Evolutionary conservation across 1,284 basidiomycete genomes (phyloP).

Genomic region (Rhizoctonia solani): DNA sequence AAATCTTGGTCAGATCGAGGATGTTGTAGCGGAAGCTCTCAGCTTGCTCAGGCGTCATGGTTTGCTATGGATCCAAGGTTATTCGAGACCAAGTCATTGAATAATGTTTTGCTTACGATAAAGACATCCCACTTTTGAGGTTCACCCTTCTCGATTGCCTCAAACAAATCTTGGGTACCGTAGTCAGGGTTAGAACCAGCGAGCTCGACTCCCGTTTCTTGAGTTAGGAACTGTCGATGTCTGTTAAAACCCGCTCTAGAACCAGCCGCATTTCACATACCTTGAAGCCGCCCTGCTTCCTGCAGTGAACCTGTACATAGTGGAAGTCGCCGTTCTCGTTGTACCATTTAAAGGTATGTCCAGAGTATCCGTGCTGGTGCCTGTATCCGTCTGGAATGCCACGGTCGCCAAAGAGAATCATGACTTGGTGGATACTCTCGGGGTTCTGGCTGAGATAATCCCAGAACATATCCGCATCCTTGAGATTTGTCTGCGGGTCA

Average conservation of each 20-base stretch:
- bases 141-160: conserved; percentile 77
- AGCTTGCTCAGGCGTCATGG: conserved; percentile 89
- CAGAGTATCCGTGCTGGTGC: conserved; percentile 86
- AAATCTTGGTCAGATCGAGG: conserved; percentile 89
- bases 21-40: conserved; percentile 86
- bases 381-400: conserved; percentile 87
- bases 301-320: conserved; percentile 82
- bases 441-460: conserved; percentile 92
- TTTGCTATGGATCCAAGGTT: conserved; percentile 61
- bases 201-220: conserved; percentile 58
- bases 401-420: conserved; percentile 89
- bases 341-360: conserved; percentile 89
- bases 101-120: conserved; percentile 54
- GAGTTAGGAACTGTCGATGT: conserved; percentile 60
- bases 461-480: conserved; percentile 82
- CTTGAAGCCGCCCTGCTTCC: conserved; percentile 78
- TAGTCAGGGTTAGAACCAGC: conserved; percentile 83
- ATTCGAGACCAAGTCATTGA: background rate
- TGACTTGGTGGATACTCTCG: conserved; percentile 83
- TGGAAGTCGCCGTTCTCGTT: conserved; percentile 81
- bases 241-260: background rate
- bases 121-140: conserved; percentile 80
- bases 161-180: conserved; percentile 74
- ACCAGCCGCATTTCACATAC: conserved; percentile 38
- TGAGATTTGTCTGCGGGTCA: conserved; percentile 85